Base-by-base conservation (phyloP, 1,284 basidiomycete genomes). In the Tilletia walkeri region DNA sequence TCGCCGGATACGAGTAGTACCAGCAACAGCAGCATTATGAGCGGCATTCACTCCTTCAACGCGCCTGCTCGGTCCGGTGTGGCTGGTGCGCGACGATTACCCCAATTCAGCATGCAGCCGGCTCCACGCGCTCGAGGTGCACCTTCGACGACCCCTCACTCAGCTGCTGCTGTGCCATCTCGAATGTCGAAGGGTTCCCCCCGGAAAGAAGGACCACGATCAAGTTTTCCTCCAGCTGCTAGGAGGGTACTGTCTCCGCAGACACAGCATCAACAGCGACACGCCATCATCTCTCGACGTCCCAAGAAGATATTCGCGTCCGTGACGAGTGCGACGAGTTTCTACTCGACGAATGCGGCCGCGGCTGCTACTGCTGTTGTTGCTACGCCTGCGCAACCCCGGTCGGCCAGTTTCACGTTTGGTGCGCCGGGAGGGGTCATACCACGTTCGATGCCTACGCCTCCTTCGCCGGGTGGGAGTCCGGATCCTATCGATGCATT, bases 401-500 rank as follows among this genome's bases (percentile, higher is more conserved):
- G 41, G 6, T 45, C 41, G 14, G 34, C 34, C 34, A 38, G 36
- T 38, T 36, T 63, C 38, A 39, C 59, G 6, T 53, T n/a, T 24
- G 50, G 50, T n/a, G 50, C 50, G 6, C 50, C 50, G 16, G 20
- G 6, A 7, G 50, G 50, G 16, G 16, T 9, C 6, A 18, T 53
- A 24, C 50, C 50, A 16, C 50, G 59, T 16, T 14, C 38, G 59
- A 34, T 63, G 36, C 36, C 59, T 41, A 20, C 34, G 54, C 59
- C 59, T 12, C 34, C 14, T 2, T 63, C 59, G 30, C 59, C 59
- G 3, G 50, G 50, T n/a, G 59, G 59, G 6, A 63, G 59, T 38
- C 59, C 59, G 18, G 59, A 63, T 18, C 59, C 59, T 14, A 63
- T 63, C 34, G 59, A 63, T 38, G 59, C 59, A 63, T 63, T 63